phyloP scores from a whole-genome alignment of 2,329 filamentous ascomycete species.

The Botrytis medusae region DNA sequence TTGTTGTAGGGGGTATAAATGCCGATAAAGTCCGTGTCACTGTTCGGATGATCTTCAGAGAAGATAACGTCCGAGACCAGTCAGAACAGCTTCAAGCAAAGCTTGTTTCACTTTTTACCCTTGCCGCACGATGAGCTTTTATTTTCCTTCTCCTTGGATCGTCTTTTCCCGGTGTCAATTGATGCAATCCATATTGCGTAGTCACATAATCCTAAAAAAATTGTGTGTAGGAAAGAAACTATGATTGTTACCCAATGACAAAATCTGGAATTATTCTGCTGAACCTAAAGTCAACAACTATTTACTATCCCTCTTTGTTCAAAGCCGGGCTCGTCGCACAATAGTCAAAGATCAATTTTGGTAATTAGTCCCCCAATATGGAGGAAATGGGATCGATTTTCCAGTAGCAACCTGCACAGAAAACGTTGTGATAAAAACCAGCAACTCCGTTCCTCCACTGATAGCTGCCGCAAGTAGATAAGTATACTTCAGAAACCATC shows the following conservation, averaged over 20 bases:
- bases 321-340: background rate
- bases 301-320: background rate
- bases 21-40: background rate
- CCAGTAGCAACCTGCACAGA: background rate
- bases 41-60: background rate
- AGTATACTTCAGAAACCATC: background rate
- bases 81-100: background rate
- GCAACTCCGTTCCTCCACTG: background rate
- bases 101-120: background rate
- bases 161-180: background rate
- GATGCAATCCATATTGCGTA: background rate
- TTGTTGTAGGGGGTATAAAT: background rate
- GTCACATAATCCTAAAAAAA: background rate
- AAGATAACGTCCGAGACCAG: background rate
- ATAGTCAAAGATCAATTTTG: background rate
- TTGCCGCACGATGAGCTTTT: background rate
- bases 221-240: background rate
- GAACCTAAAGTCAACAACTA: fast-evolving
- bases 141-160: background rate
- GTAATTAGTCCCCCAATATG: background rate
- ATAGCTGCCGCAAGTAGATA: background rate
- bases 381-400: background rate
- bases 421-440: background rate
- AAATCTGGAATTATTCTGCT: background rate
- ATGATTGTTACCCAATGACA: background rate